Base-by-base conservation (phyloP, 176 grass and related monocot genomes). In the Hyparrhenia diplandra region DNA sequence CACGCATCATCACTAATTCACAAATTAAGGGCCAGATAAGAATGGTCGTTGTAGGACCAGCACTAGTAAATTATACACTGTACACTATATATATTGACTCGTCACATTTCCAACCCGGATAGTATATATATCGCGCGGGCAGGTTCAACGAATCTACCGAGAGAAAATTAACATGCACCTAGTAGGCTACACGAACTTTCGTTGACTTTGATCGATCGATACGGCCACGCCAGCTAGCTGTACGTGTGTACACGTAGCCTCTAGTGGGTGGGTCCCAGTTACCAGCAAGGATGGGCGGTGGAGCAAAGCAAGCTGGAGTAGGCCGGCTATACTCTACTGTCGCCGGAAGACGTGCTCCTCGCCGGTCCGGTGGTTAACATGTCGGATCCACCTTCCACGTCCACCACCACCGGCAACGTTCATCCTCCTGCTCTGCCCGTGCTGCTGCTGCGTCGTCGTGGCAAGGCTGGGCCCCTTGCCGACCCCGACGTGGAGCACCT, bases 321-420 rank as follows among this genome's bases (percentile, higher is more conserved):
- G n/a, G n/a, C 40, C 12, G 41, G 41, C 13, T 10, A 1, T 6
- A 8, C n/a, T 8, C 59, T 58, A 86, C 77, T 86, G 84, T 8
- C 94, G 83, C 30, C 94, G 94, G 45, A 97, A 97, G 20, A 97
- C 78, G 51, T 93, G 88, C 62, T 93, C 94, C 86, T 97, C 94
- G 64, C 88, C 88, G 5, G 94, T 93, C 5, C 90, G 40, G n/a
- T 70, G 75, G 52, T 97, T 89, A 27, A 97, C 65, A 71, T 93
- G 94, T 2, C 77, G 78, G 52, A 97, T 97, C 94, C 94, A 97
- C 2, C 46, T 4, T 0, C 16, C 46, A 6, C 90, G 83, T n/a
- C n/a, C n/a, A 55, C 75, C 78, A 23, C 0, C 45, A 6, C 36
- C 36, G 0, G 8, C 9, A 2, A 5, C 20, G 35, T 4, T n/a